Evolutionary conservation across 2,329 filamentous ascomycete species (phyloP).

Genomic region (Cercospora sp.): DNA sequence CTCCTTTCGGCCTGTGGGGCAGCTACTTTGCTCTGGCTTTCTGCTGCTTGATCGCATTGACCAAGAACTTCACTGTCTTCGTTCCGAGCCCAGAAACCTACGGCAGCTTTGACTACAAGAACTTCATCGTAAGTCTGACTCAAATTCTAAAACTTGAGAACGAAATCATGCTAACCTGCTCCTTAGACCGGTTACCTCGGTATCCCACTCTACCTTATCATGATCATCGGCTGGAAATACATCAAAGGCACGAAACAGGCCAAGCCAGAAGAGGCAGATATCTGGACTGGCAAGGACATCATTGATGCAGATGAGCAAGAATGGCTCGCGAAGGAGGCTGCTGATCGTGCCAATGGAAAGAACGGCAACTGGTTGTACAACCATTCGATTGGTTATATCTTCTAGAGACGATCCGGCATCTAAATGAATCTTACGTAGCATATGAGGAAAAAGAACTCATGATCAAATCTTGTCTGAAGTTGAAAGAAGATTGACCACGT

Average conservation of each 20-base stretch:
- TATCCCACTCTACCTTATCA: slow-evolving; percentile 69
- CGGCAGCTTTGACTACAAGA: slow-evolving; percentile 68
- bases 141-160: not conserved
- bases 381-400: slow-evolving; percentile 33
- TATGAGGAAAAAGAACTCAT: not conserved
- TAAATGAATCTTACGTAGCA: not conserved
- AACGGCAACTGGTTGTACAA: slow-evolving; percentile 28
- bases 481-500: not conserved
- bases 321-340: slow-evolving; percentile 36
- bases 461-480: not conserved
- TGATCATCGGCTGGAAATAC: slow-evolving; percentile 64
- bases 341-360: slow-evolving; percentile 31
- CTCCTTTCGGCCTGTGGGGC: slow-evolving; percentile 70
- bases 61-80: slow-evolving; percentile 81
- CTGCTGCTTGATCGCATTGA: slow-evolving; percentile 71
- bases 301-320: slow-evolving; percentile 58
- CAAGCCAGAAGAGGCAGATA: slow-evolving; percentile 56
- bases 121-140: slow-evolving; percentile 62
- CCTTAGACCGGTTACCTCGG: slow-evolving; percentile 62
- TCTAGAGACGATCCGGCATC: slow-evolving; percentile 23
- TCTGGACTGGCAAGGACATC: slow-evolving; percentile 59
- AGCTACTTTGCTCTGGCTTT: slow-evolving; percentile 68
- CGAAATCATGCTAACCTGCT: slow-evolving; percentile 3
- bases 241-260: slow-evolving; percentile 60
- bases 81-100: slow-evolving; percentile 47